phyloP scores from a whole-genome alignment of 768 basidiomycete genomes.

The Ramaria sp. region DNA sequence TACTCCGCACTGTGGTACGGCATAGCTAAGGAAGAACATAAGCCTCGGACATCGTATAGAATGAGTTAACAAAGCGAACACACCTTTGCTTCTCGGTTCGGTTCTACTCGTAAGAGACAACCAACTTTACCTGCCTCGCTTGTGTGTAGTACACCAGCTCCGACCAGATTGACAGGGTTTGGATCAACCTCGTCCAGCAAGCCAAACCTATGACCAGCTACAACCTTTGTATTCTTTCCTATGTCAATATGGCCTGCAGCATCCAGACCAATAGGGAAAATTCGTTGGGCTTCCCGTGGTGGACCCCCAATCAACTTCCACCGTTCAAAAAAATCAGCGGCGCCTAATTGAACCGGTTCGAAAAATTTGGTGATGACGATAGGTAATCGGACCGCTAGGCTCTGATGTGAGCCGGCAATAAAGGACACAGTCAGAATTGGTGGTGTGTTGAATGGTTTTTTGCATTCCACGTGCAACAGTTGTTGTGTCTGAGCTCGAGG shows the following conservation, averaged over 20 bases:
- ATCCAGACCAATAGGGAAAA: conserved; percentile 73
- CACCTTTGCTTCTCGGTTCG: conserved; percentile 93
- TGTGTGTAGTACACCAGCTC: conserved; percentile 93
- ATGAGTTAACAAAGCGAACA: conserved; percentile 13
- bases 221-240: conserved; percentile 58
- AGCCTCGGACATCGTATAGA: background rate
- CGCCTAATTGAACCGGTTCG: conserved; percentile 79
- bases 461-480: conserved; percentile 90
- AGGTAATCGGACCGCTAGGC: conserved; percentile 73
- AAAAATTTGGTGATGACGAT: conserved; percentile 87
- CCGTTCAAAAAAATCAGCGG: conserved; percentile 88
- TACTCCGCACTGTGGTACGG: conserved; percentile 87
- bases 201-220: conserved; percentile 68
- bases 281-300: conserved; percentile 80
- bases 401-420: conserved; percentile 85
- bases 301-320: conserved; percentile 97
- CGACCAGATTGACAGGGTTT: conserved; percentile 87
- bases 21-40: conserved; percentile 49
- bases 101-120: conserved; percentile 85
- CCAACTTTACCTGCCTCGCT: conserved; percentile 90
- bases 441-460: conserved; percentile 62
- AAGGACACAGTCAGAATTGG: conserved; percentile 85
- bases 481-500: conserved; percentile 88
- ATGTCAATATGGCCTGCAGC: conserved; percentile 63
- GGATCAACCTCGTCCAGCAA: conserved; percentile 82